Evolutionary conservation across 305 asterid species (phyloP).

Genomic region (Fraxinus albicans): DNA sequence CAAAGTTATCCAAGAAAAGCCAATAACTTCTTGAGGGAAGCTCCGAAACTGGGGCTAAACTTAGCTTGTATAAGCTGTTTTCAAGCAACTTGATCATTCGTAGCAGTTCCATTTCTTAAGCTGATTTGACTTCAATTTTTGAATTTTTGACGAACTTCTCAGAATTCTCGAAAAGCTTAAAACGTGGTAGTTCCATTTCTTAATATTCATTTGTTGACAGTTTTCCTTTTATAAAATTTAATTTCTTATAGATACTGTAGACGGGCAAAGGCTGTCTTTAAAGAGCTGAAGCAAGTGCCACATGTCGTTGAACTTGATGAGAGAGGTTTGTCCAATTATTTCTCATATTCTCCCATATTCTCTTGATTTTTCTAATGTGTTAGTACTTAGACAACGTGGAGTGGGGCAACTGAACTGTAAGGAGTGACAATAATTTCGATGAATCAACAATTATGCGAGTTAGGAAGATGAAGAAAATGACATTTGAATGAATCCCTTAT

Average conservation of each 20-base stretch:
- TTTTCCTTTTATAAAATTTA: slow-evolving; percentile 15
- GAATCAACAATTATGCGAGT: not conserved
- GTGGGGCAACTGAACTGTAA: not conserved
- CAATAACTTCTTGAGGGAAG: not conserved
- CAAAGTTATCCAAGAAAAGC: slow-evolving; percentile 1
- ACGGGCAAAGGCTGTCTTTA: slow-evolving; percentile 82
- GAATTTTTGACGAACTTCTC: not conserved
- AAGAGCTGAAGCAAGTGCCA: slow-evolving; percentile 74
- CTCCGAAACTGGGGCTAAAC: not conserved
- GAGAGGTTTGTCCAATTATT: slow-evolving; percentile 55
- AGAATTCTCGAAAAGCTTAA: not conserved
- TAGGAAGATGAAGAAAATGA: not conserved
- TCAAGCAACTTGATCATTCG: not conserved
- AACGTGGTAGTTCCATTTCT: too few species aligned
- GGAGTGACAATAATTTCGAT: not conserved
- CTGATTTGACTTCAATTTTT: not conserved
- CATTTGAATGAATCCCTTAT: not conserved
- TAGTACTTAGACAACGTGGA: not conserved
- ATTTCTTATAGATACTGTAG: slow-evolving; percentile 82
- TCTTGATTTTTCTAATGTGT: not conserved
- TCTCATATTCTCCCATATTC: not conserved
- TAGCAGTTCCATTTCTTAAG: not conserved
- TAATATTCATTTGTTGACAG: not conserved
- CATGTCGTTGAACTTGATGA: slow-evolving; percentile 84
- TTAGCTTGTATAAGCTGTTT: not conserved